Evolutionary conservation across 2,329 filamentous ascomycete genomes (phyloP).

Genomic region (Curvularia verruculosa): DNA sequence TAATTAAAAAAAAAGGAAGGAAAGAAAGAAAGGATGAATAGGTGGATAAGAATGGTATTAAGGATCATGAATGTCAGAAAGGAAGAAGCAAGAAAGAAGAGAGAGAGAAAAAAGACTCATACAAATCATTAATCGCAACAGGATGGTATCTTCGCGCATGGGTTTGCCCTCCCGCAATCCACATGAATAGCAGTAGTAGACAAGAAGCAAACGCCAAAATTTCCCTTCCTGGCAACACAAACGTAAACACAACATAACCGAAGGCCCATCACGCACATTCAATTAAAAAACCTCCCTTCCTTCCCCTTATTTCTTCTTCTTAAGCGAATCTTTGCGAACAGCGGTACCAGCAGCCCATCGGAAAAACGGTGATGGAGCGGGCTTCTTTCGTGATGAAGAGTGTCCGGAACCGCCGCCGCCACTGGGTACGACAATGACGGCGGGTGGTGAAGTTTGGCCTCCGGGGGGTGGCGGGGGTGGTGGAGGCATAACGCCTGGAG

Average conservation of each 20-base stretch:
- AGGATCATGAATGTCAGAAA: no score
- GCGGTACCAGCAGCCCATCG: conserved; percentile 30
- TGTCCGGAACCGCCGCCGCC: conserved; percentile 6
- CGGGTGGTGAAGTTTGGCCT: conserved; percentile 16
- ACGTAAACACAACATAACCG: no score
- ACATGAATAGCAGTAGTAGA: not conserved
- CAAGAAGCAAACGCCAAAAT: not conserved
- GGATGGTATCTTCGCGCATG: conserved; percentile 3
- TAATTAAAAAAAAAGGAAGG: no score
- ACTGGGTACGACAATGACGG: conserved; percentile 15
- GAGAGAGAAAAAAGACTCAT: not conserved
- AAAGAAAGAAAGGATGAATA: not conserved
- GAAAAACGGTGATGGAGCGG: conserved; percentile 24
- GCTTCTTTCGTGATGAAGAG: conserved; percentile 17
- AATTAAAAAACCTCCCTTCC: not conserved
- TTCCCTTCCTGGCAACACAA: not conserved
- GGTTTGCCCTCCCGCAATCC: conserved; percentile 2
- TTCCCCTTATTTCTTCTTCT: conserved; percentile 12
- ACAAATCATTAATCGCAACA: not conserved
- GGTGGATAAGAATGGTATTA: not conserved
- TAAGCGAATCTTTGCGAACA: conserved; percentile 8
- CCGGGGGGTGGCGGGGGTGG: conserved; percentile 15
- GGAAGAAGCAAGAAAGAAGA: not conserved
- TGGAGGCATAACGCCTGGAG: conserved; percentile 6
- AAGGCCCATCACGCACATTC: no score